Conservation (phyloP, 2,329 filamentous ascomycete genomes). For the Apiospora saccharicola region DNA sequence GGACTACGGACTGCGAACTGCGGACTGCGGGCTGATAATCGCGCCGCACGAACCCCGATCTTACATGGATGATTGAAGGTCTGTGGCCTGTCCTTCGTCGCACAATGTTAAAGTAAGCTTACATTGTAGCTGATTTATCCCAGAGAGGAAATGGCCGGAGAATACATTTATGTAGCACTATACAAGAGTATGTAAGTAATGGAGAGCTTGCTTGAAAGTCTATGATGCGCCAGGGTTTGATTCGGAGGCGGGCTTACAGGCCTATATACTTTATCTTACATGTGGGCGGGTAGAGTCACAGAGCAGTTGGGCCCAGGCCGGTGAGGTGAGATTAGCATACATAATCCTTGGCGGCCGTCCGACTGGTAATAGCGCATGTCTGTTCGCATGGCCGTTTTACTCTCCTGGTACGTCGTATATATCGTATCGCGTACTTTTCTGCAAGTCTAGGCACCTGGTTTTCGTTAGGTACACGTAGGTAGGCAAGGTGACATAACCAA, state of each 20-base stretch:
- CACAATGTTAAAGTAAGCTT: background rate
- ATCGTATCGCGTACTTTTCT: too few relatives aligned
- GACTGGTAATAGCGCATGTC: background rate
- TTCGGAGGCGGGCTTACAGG: background rate
- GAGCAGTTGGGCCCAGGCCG: background rate
- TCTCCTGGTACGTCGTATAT: too few relatives aligned
- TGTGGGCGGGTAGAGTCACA: background rate
- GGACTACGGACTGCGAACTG: background rate
- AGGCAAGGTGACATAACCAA: background rate
- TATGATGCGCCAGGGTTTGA: background rate
- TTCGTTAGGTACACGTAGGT: too few relatives aligned
- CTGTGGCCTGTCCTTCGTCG: too few relatives aligned
- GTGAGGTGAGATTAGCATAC: background rate
- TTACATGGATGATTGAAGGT: background rate
- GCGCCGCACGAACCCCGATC: background rate
- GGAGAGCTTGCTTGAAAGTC: too few relatives aligned
- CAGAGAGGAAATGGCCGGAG: background rate
- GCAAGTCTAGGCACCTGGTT: background rate
- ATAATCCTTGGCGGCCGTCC: background rate
- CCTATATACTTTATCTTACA: too few relatives aligned
- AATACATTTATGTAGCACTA: too few relatives aligned
- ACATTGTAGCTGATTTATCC: background rate
- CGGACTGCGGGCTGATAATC: background rate
- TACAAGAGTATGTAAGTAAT: background rate
- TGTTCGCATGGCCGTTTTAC: background rate